Evolutionary conservation across 2,329 filamentous ascomycete genomes (phyloP).

Genomic region (Colletotrichum sansevieriae): DNA sequence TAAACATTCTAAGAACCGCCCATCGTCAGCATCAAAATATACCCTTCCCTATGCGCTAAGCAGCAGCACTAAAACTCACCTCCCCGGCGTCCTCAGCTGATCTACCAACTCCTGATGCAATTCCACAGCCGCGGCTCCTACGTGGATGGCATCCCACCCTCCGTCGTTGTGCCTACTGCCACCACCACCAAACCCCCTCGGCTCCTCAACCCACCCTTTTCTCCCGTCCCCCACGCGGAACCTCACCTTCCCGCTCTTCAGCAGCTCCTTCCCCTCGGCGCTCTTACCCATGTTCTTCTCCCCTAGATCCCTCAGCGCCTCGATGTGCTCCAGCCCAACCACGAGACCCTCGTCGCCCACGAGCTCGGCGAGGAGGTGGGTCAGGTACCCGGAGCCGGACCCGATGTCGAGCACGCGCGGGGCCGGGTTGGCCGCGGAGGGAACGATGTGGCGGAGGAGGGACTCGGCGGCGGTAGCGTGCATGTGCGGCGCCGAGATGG

Average conservation of each 20-base stretch:
- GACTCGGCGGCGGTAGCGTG: constrained; percentile 67
- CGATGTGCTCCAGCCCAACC: constrained; percentile 82
- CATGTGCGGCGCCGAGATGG: constrained; percentile 73
- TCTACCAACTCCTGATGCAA: constrained; percentile 79
- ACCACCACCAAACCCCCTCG: constrained; percentile 56
- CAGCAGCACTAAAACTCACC: constrained; percentile 53
- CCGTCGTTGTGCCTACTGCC: constrained; percentile 54
- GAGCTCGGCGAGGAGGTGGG: constrained; percentile 87
- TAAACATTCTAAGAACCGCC: constrained; percentile 71
- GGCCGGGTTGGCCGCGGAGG: constrained; percentile 50
- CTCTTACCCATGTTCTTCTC: constrained; percentile 76
- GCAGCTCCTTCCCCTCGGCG: constrained; percentile 66
- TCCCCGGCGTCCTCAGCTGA: constrained; percentile 83
- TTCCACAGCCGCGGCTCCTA: constrained; percentile 85
- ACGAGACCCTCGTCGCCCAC: constrained; percentile 68
- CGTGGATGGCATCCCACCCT: constrained; percentile 93
- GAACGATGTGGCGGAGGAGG: constrained; percentile 59
- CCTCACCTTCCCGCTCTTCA: constrained; percentile 74
- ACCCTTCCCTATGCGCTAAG: no score
- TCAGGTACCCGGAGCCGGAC: constrained; percentile 85
- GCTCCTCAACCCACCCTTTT: constrained; percentile 69
- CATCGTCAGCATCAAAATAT: constrained; percentile 33
- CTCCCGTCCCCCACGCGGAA: constrained; percentile 84
- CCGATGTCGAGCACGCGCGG: constrained; percentile 79
- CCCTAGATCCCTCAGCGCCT: constrained; percentile 71